Base-by-base conservation (phyloP, 2,329 filamentous ascomycete genomes). In the Raffaelea arxii region DNA sequence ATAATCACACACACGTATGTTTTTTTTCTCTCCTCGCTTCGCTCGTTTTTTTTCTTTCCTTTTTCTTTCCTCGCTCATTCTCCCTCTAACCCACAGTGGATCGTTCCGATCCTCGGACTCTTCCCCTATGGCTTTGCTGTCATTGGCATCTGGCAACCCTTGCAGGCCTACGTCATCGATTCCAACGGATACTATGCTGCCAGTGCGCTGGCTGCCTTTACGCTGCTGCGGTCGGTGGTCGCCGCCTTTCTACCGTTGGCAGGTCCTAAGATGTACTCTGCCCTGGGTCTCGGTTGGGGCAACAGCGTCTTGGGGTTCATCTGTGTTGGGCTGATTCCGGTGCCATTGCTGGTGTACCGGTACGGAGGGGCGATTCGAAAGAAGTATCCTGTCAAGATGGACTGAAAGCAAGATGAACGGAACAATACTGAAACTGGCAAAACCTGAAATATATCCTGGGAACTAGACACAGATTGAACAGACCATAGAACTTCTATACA, bases 201-300 rank as follows among this genome's bases (percentile, higher is more conserved):
- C 24, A 69, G 67, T 18, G 80, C 74, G 0, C 70, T 80, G 1
- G 80, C 80, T 0, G 80, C 78, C 1, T 79, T 69, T 47, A 78
- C 77, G 0, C 71, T 82, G 1, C 58, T 83, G 4, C 62, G 79
- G 21, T 65, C 61, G 14, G 55, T 79, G 0, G 65, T 77, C 11
- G 78, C 76, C 14, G 77, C 74, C 3, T 60, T 80, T 36, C 60
- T 84, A 4, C 76, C 76, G 1, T 61, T 80, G 12, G 66, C 65
- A 22, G 57, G 54, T 3, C 58, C 71, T 14, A 56, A 60, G 19
- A 60, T 64, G 58, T 62, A 61, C 42, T 44, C 44, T 6, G 51
- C 48, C 19, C 55, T 65, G 12, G 59, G 56, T 38, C 43, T 50
- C 40, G 66, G 56, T 41, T 67, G 52, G 65, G 59, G 47, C 12